Percentiles rank a stretch among this genome's conserved stretches.
These are phyloP conservation scores for Podila epicladia DNA, from an alignment of 192 early-diverging fungal genomes.

Conservation along the genomic window DNA sequence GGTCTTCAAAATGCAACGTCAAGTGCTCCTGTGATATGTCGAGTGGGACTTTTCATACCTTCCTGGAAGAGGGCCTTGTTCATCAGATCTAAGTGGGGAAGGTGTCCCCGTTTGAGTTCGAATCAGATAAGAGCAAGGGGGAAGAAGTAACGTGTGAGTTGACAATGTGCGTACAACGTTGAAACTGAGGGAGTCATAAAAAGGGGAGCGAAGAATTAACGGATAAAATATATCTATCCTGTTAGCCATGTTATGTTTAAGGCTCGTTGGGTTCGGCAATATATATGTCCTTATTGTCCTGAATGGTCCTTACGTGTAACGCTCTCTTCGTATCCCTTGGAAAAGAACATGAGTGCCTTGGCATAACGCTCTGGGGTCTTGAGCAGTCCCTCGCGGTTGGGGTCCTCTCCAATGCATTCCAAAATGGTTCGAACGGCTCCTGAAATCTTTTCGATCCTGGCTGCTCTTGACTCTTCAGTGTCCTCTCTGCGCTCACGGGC, in stretches of 20 bases:
- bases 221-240: background rate
- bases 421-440: constrained; percentile 89
- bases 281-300: background rate
- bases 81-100: constrained; percentile 72
- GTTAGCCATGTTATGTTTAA: no score
- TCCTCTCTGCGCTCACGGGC: constrained; percentile 84
- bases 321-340: constrained; percentile 97
- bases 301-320: constrained; percentile 64
- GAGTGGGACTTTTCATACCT: constrained; percentile 48
- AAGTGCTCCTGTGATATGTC: no score
- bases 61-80: constrained; percentile 98
- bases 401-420: constrained; percentile 95
- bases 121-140: background rate
- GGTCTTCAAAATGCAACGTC: no score
- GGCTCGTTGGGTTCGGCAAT: background rate
- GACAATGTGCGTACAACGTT: background rate
- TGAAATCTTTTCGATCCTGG: constrained; percentile 81
- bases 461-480: constrained; percentile 73
- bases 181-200: background rate
- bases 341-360: constrained; percentile 97
- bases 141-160: background rate
- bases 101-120: background rate
- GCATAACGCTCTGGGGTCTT: constrained; percentile 98
- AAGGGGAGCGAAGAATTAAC: background rate
- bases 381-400: constrained; percentile 90